phyloP scores from a whole-genome alignment of 2,329 filamentous ascomycete genomes.

The Torrubiellomyces zombiae region DNA sequence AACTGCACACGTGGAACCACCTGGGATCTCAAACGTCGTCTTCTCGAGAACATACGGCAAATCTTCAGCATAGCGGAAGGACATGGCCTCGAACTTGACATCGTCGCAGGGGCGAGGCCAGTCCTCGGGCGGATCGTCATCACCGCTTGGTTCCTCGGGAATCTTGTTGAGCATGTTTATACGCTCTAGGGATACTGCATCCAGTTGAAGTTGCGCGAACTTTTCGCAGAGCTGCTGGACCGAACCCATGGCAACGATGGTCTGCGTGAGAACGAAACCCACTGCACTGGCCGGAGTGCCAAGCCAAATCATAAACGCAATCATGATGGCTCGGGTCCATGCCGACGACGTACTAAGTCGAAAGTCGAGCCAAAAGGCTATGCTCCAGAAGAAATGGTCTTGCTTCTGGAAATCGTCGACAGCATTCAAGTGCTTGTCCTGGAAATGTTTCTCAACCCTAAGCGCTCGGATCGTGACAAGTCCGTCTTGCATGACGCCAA shows the following conservation, averaged over 20 bases:
- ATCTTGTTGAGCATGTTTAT: conserved; percentile 69
- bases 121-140: conserved; percentile 49
- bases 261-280: conserved; percentile 60
- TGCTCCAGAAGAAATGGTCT: conserved; percentile 89
- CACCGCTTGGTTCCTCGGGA: conserved; percentile 55
- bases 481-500: conserved; percentile 72
- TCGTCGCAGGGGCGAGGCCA: conserved; percentile 63
- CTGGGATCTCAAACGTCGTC: conserved; percentile 56
- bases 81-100: conserved; percentile 61
- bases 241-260: conserved; percentile 17
- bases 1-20: conserved; percentile 44
- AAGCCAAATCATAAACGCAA: conserved; percentile 56
- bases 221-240: conserved; percentile 48
- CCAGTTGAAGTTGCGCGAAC: conserved; percentile 77
- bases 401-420: conserved; percentile 86
- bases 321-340: conserved; percentile 55
- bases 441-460: conserved; percentile 61
- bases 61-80: conserved; percentile 62
- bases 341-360: conserved; percentile 50
- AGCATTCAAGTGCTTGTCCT: conserved; percentile 60
- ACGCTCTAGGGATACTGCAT: conserved; percentile 80
- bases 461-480: conserved; percentile 78
- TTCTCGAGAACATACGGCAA: conserved; percentile 56
- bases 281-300: conserved; percentile 63
- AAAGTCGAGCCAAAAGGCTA: conserved; percentile 72